Evolutionary conservation across 2,329 filamentous ascomycete genomes (phyloP).

Genomic region (Neofusicoccum sp.): DNA sequence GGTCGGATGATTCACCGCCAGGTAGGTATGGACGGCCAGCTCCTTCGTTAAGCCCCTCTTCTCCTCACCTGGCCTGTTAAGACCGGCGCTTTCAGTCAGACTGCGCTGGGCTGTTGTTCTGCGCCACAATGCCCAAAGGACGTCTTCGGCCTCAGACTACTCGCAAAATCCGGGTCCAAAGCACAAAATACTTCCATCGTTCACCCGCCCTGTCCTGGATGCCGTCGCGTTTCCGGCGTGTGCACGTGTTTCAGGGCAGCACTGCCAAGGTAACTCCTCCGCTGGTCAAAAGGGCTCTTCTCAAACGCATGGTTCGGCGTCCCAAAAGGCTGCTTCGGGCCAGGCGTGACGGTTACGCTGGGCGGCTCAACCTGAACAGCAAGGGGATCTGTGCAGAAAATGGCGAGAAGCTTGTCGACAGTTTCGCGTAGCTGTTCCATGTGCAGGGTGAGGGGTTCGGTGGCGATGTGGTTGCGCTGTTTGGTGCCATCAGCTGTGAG

Average conservation of each 20-base stretch:
- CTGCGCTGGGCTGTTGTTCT: too few relatives aligned
- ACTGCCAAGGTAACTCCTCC: background rate
- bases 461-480: conserved; percentile 40
- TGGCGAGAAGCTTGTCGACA: conserved; percentile 46
- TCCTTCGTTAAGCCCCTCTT: too few relatives aligned
- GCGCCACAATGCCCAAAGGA: too few relatives aligned
- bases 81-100: too few relatives aligned
- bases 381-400: conserved; percentile 47
- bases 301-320: background rate
- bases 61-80: too few relatives aligned
- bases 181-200: too few relatives aligned
- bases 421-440: conserved; percentile 46
- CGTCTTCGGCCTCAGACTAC: too few relatives aligned
- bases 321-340: background rate
- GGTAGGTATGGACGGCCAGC: too few relatives aligned
- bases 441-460: conserved; percentile 38
- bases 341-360: background rate
- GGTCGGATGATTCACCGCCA: too few relatives aligned
- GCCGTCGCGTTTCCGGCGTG: background rate
- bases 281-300: background rate
- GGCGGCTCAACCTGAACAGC: background rate
- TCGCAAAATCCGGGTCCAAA: too few relatives aligned
- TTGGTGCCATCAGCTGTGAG: background rate
- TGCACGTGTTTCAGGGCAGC: background rate
- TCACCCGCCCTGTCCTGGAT: background rate